phyloP scores from a whole-genome alignment of 2,329 filamentous ascomycete species.

The Fusarium transvaalense region DNA sequence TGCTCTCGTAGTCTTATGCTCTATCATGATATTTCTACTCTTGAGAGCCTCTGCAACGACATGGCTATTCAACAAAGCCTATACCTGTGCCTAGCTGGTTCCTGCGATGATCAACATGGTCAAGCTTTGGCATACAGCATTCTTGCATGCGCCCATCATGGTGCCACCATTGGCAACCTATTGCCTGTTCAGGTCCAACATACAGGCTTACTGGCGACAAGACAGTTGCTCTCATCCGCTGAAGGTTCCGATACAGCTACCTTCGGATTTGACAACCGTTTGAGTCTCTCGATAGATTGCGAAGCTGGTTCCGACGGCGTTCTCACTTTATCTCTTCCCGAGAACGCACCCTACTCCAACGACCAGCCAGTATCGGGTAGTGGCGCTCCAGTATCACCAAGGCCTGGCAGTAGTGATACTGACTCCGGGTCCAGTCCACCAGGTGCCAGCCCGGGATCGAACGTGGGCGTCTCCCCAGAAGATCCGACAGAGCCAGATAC shows the following conservation, averaged over 20 bases:
- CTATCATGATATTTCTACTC: constrained; percentile 4
- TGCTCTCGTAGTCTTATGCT: constrained; percentile 36
- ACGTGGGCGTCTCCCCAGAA: background rate
- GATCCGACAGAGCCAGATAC: background rate
- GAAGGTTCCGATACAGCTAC: constrained; percentile 14
- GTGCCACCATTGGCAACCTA: constrained; percentile 48
- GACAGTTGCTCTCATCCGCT: constrained; percentile 14
- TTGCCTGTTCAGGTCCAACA: constrained; percentile 49
- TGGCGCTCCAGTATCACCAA: background rate
- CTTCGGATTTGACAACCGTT: constrained; percentile 37
- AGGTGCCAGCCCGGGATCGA: background rate
- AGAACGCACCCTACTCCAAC: constrained; percentile 28
- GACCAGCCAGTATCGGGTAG: background rate
- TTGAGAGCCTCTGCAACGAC: constrained; percentile 13
- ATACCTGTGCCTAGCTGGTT: constrained; percentile 50
- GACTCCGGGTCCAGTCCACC: constrained; percentile 5
- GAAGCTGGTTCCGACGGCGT: constrained; percentile 51
- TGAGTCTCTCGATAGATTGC: constrained; percentile 48
- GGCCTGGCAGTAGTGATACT: background rate
- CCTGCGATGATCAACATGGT: constrained; percentile 50
- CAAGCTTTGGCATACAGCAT: constrained; percentile 48
- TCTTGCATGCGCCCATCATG: constrained; percentile 46
- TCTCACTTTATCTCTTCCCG: constrained; percentile 48
- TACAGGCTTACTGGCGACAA: constrained; percentile 9
- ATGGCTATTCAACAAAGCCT: constrained; percentile 45